phyloP scores from a whole-genome alignment of 306 rosid species.

The Cercis canadensis region DNA sequence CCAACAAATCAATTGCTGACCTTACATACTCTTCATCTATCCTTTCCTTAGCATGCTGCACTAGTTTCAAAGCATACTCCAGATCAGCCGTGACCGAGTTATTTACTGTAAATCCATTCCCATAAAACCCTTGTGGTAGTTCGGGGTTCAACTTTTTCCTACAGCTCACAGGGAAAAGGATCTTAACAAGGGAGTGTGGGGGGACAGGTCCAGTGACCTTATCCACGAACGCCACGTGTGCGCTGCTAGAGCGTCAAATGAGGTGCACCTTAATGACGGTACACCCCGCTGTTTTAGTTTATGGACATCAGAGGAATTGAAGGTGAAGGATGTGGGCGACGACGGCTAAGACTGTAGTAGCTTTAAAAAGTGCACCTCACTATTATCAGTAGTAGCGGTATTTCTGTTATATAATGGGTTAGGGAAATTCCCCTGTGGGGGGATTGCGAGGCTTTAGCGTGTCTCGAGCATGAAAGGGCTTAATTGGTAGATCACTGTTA shows the following conservation, averaged over 20 bases:
- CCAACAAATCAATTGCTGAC: slow-evolving; percentile 71
- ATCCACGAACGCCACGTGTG: slow-evolving; percentile 97
- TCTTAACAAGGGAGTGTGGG: slow-evolving; percentile 51
- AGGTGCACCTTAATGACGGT: slow-evolving; percentile 68
- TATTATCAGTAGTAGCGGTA: too few relatives aligned
- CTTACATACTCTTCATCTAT: slow-evolving; percentile 53
- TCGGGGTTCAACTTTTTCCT: slow-evolving; percentile 43
- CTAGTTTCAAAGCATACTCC: slow-evolving; percentile 53
- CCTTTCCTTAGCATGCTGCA: slow-evolving; percentile 60
- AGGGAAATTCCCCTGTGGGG: slow-evolving; percentile 13
- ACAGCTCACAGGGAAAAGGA: slow-evolving; percentile 75
- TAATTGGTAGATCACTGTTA: slow-evolving; percentile 34
- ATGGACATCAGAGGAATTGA: slow-evolving; percentile 52
- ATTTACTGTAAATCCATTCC: slow-evolving; percentile 67
- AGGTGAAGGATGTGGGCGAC: slow-evolving; percentile 60
- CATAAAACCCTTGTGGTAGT: slow-evolving; percentile 67
- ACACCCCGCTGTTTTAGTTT: slow-evolving; percentile 62
- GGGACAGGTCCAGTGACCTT: slow-evolving; percentile 48
- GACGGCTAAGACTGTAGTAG: slow-evolving; percentile 68
- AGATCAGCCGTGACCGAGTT: slow-evolving; percentile 50
- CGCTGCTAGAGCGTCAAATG: slow-evolving; percentile 74
- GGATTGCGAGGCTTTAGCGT: slow-evolving; percentile 62
- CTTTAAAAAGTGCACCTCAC: slow-evolving; percentile 44
- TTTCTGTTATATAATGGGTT: slow-evolving; percentile 55
- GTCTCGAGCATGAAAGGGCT: slow-evolving; percentile 65